These are phyloP conservation scores for Hypoxylon sp. DNA, from an alignment of 2,329 filamentous ascomycete species.

Conservation along the genomic window DNA sequence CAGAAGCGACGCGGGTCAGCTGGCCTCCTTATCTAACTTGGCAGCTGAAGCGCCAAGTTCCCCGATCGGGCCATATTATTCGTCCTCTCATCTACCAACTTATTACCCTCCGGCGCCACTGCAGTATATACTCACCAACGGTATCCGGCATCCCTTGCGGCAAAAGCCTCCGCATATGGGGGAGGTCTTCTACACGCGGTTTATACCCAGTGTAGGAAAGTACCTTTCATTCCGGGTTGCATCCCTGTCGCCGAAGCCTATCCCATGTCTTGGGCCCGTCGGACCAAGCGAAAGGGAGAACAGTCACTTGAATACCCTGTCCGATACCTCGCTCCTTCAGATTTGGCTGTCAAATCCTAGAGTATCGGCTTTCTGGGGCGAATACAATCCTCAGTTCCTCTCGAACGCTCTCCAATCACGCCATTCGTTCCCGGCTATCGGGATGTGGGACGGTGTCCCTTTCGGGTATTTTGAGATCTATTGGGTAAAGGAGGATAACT, in stretches of 20 bases:
- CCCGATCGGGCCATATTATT: slow-evolving; percentile 80
- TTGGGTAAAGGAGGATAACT: slow-evolving; percentile 93
- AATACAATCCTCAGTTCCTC: slow-evolving; percentile 76
- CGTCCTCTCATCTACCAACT: slow-evolving; percentile 87
- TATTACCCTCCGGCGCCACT: slow-evolving; percentile 89
- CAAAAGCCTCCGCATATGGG: slow-evolving; percentile 92
- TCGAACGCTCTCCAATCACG: slow-evolving; percentile 72
- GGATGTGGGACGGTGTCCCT: slow-evolving; percentile 92
- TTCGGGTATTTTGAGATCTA: slow-evolving; percentile 99
- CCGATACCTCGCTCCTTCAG: slow-evolving; percentile 76
- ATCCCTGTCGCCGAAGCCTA: slow-evolving; percentile 74
- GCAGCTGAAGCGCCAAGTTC: slow-evolving; percentile 59
- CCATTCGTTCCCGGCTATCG: slow-evolving; percentile 92
- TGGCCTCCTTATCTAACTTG: slow-evolving; percentile 51
- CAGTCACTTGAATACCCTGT: slow-evolving; percentile 60
- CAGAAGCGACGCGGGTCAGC: slow-evolving; percentile 53
- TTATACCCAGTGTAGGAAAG: slow-evolving; percentile 83
- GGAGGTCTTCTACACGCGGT: slow-evolving; percentile 91
- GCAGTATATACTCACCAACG: slow-evolving; percentile 84
- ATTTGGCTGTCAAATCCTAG: slow-evolving; percentile 91
- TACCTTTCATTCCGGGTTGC: slow-evolving; percentile 93
- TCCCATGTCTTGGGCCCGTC: slow-evolving; percentile 74
- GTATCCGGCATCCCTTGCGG: slow-evolving; percentile 86
- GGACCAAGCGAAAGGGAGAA: slow-evolving; percentile 60
- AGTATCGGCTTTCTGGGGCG: slow-evolving; percentile 88